Evolutionary conservation across 345 rosid genomes (phyloP), one percentile per base, ranked within the genome.

Genomic region (Boechera divaricarpa): DNA sequence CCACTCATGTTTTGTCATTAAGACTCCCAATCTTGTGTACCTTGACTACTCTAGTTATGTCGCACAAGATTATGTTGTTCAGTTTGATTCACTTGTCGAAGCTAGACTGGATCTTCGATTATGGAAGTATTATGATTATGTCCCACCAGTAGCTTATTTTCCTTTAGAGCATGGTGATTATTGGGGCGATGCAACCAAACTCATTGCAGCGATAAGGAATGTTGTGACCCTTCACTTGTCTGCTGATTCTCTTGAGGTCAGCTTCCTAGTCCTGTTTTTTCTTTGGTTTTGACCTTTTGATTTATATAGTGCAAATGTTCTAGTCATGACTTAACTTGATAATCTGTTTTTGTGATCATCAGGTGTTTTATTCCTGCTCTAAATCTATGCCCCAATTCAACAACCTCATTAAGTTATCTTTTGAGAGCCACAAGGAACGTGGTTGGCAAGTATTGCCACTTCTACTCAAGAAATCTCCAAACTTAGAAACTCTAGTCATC

Each of bases 221-320:
- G 60, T 67, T 36, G 48, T 51, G 13, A 67, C 13, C 13, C 60
- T 67, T 52, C 60, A 52, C 18, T 52, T 52, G 72, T 65, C 69
- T 65, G 69, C 55, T 12, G 56, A 65, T 65, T 47, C 69, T 45
- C 55, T 65, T 48, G 69, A 65, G 69, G 41, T 45, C 10, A 6
- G 10, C 7, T 61, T 39, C 24, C 41, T 52, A 52, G 11, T 55
- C 16, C 12, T 31, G 1, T 56, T 1, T 56, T 56, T 47, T n/a
- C 13, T 39, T 39, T 35, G 38, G 44, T 39, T 11, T 13, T 45
- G 16, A 4, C 1, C 49, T 45, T 45, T 6, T 15, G 13, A 36
- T 36, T 36, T 36, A 36, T 44, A 44, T 5, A 1, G 49, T 44
- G 28, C 29, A 24, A 10, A 53, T 53, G 6, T 53, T 10, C 7